Conservation (phyloP, 1,284 basidiomycete species). For the Bjerkandera adusta region DNA sequence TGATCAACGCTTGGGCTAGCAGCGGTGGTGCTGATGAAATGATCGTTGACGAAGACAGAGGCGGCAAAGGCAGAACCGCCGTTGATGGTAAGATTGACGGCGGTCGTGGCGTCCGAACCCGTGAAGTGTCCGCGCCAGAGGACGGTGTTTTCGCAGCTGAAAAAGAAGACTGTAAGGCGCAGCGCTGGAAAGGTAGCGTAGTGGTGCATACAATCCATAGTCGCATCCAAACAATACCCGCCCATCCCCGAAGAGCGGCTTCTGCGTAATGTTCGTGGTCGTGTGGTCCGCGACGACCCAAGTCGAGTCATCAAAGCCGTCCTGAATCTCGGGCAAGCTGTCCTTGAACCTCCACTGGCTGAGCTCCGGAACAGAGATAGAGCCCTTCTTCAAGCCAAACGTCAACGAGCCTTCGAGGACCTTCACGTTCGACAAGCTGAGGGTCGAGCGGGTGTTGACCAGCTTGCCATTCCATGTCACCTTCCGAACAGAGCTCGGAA, state of each 20-base stretch:
- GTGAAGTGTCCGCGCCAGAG: slow-evolving; percentile 81
- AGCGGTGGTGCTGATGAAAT: slow-evolving; percentile 69
- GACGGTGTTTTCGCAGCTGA: slow-evolving; percentile 74
- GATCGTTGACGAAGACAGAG: slow-evolving; percentile 76
- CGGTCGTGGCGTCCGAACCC: slow-evolving; percentile 54
- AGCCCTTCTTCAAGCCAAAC: slow-evolving; percentile 15
- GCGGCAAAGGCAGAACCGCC: slow-evolving; percentile 80
- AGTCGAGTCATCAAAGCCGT: slow-evolving; percentile 51
- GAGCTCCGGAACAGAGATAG: slow-evolving; percentile 37
- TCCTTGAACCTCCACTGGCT: slow-evolving; percentile 67
- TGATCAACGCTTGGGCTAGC: slow-evolving; percentile 56
- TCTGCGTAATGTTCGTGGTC: slow-evolving; percentile 65
- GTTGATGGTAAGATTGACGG: slow-evolving; percentile 71
- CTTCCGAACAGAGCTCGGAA: slow-evolving; percentile 43
- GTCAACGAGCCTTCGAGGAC: slow-evolving; percentile 22
- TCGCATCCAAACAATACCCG: slow-evolving; percentile 74
- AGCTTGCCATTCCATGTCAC: slow-evolving; percentile 71
- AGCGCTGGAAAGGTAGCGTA: background rate
- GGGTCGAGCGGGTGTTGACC: slow-evolving; percentile 30
- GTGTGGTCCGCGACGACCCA: slow-evolving; percentile 71
- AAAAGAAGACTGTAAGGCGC: background rate
- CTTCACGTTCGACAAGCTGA: background rate
- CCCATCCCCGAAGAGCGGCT: slow-evolving; percentile 70
- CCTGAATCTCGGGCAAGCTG: slow-evolving; percentile 65
- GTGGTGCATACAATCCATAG: slow-evolving; percentile 69